These are phyloP conservation scores for Ulvella scutata DNA, from an alignment of 139 green algal species.

Conservation along the genomic window DNA sequence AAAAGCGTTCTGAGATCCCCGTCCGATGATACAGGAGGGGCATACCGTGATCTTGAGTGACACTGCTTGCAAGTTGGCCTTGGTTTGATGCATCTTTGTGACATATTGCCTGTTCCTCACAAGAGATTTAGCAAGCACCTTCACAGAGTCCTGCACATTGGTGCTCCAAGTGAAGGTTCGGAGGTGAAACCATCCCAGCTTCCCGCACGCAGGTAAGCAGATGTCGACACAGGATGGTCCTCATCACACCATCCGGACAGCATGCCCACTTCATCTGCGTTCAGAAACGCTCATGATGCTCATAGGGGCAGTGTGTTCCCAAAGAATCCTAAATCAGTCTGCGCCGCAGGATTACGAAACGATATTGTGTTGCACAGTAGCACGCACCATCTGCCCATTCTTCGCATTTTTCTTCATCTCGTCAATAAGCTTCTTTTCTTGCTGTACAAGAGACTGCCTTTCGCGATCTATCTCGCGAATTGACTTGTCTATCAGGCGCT, in stretches of 20 bases:
- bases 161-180: background rate
- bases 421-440: slow-evolving; percentile 78
- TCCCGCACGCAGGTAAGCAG: no score
- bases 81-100: slow-evolving; percentile 91
- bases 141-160: slow-evolving; percentile 72
- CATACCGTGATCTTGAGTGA: slow-evolving; percentile 61
- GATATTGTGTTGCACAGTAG: background rate
- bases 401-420: slow-evolving; percentile 99
- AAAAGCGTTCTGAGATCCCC: no score
- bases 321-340: background rate
- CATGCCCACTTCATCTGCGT: no score
- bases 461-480: slow-evolving; percentile 91
- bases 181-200: no score
- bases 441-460: slow-evolving; percentile 40
- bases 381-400: slow-evolving; percentile 77
- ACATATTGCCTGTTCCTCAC: slow-evolving; percentile 94
- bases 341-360: background rate
- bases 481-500: slow-evolving; percentile 92
- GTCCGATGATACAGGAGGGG: background rate
- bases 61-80: slow-evolving; percentile 92
- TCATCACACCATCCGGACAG: no score
- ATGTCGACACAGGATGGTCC: no score
- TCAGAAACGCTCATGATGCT: no score
- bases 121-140: slow-evolving; percentile 96
- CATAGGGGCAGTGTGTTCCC: background rate